Percentiles rank a stretch among this genome's conserved stretches.
phyloP scores from a whole-genome alignment of 495 filamentous ascomycete genomes.

The Tuber microsphaerosporum region DNA sequence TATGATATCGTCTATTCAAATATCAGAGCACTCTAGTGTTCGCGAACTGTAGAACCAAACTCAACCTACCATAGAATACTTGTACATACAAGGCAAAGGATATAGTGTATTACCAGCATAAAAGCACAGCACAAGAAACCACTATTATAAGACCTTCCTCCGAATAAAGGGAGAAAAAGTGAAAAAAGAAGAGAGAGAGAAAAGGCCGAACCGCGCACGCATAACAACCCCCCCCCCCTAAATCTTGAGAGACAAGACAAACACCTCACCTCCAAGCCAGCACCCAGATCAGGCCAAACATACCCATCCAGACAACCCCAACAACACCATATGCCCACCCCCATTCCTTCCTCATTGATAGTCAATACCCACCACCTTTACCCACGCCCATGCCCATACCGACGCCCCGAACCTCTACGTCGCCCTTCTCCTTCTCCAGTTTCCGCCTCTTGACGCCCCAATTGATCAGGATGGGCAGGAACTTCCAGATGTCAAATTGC shows the following conservation, averaged over 20 bases:
- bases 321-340: background rate
- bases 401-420: background rate
- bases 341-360: background rate
- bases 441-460: constrained; percentile 2
- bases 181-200: background rate
- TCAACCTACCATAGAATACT: background rate
- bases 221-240: background rate
- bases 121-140: background rate
- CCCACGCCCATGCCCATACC: background rate
- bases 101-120: background rate
- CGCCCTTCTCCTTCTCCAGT: background rate
- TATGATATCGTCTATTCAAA: background rate
- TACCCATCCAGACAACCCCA: background rate
- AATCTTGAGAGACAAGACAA: background rate
- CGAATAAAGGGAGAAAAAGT: background rate
- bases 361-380: background rate
- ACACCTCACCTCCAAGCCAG: background rate
- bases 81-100: background rate
- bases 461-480: constrained; percentile 66
- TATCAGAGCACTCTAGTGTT: background rate
- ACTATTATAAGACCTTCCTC: background rate
- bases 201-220: background rate
- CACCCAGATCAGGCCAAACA: background rate
- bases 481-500: constrained; percentile 90
- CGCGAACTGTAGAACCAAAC: background rate